Evolutionary conservation across 768 basidiomycete genomes (phyloP), one percentile per base, ranked within the genome.

Genomic region (Podaxis sp.): DNA sequence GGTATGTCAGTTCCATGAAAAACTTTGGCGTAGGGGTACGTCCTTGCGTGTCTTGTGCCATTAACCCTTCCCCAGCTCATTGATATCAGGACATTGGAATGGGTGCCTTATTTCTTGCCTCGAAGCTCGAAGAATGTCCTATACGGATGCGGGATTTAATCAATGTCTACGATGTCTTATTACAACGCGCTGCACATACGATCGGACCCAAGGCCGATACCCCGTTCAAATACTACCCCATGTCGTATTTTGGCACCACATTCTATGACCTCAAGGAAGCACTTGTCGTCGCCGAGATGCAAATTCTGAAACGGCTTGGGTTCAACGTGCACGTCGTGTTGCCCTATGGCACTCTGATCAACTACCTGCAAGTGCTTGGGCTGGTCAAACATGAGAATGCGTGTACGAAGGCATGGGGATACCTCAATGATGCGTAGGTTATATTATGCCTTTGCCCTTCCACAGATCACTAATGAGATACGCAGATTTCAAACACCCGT

Each of bases 221-320:
- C 22, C 71, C 76, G 12, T 87, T 91, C 77, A 82, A 82, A 68
- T 94, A 95, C 74, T 75, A 82, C 2, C 89, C 93, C 12, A 96
- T 95, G 92, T 88, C 90, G 17, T 96, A 95, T 76, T 95, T 93
- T 73, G 87, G 91, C 13, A 84, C 83, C 69, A 88, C 87, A 2
- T 99, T 96, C 70, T 98, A 98, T 78, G 93, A 96, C 65, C 82
- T 94, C 74, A 98, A 96, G 71, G 97, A 99, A 71, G 89, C 91
- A 6, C 79, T 98, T 54, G 94, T 98, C 22, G 90, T 96, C 13
- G 88, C 91, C 1, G 97, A 99, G 75, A 99, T 99, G 94, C 97
- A 99, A 73, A 84, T 99, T 22, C 82, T 99, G 66, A 99, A 99
- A 75, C 84, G 96, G 24, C 83, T 99, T 11, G 96, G 93, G 1